Evolutionary conservation across 305 asterid genomes (phyloP).

Genomic region (Solanum chacoense): DNA sequence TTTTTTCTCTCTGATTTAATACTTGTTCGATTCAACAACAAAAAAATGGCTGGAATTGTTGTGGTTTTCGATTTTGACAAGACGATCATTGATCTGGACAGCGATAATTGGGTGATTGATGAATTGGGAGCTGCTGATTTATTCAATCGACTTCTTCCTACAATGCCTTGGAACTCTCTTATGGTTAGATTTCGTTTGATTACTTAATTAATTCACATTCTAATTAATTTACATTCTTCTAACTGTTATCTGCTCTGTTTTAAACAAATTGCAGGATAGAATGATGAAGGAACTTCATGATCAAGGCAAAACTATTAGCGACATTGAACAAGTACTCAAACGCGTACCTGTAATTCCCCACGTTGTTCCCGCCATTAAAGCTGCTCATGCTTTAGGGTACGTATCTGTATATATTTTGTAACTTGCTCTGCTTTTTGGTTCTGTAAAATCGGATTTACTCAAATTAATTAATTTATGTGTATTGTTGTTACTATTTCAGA

Average conservation of each 20-base stretch:
- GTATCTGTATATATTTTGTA: background rate
- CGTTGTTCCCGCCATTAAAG: conserved; percentile 40
- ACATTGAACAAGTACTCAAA: conserved; percentile 39
- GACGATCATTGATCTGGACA: conserved; percentile 61
- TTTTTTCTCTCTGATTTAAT: no score
- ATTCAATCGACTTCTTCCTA: conserved; percentile 64
- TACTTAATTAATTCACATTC: background rate
- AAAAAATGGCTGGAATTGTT: conserved; percentile 39
- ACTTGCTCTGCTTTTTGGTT: background rate
- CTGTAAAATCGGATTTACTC: background rate
- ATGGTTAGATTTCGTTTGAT: conserved; percentile 30
- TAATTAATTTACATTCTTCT: no score
- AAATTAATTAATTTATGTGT: no score
- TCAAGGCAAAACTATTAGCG: conserved; percentile 43
- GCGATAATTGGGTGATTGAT: conserved; percentile 83
- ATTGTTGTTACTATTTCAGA: background rate
- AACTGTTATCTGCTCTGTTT: background rate
- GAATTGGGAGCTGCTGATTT: conserved; percentile 49
- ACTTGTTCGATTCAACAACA: no score
- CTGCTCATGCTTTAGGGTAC: conserved; percentile 51
- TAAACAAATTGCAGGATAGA: conserved; percentile 18
- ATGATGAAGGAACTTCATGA: conserved; percentile 57
- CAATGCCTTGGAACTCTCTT: conserved; percentile 75
- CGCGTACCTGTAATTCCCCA: conserved; percentile 46
- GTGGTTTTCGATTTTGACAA: conserved; percentile 74